Evolutionary conservation across 1,284 basidiomycete species (phyloP), one percentile per base, ranked within the genome.

Genomic region (Inonotus obliquus): DNA sequence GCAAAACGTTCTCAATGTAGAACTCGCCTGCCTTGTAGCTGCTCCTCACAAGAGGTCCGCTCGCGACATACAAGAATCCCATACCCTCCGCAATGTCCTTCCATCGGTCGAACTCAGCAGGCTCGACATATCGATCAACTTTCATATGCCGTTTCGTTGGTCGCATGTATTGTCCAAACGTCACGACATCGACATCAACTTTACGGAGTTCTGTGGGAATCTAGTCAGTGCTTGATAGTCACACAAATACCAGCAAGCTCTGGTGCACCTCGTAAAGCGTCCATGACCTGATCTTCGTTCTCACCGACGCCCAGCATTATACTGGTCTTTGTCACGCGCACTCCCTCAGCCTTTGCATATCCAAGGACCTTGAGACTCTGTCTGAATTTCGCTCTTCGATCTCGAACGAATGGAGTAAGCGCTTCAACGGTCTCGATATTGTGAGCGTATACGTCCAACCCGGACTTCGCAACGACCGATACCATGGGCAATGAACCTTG

Each of bases 61-160:
- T 94, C 2, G 97, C 97, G 39, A 98, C 96, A 70, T 99, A 99
- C 56, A 98, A 72, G 82, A 99, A 99, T 41, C 96, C 96, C 81
- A 98, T 87, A 63, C 86, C 84, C 71, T 98, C 93, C 11, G 97
- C 96, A 14, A 91, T 79, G 68, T 84, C 77, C 74, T 92, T 94
- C 96, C 96, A 99, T 63, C 83, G 79, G 61, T 92, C 90, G 70
- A 98, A 99, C 74, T 98, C 96, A 1, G 86, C 84, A 0, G 97
- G 97, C 65, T 92, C 84, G 17, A 99, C 94, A 70, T 99, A 99
- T 23, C 93, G 89, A 67, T 94, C 89, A 6, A 99, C 97, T 75
- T 98, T 99, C 97, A 99, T 99, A 75, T 99, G 97, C 37, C 89
- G 83, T 76, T 99, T 99, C 1, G 97, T 99, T 1, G 97, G 97